Conservation (phyloP, 2,329 filamentous ascomycete genomes). For the Epicoccum nigrum region DNA sequence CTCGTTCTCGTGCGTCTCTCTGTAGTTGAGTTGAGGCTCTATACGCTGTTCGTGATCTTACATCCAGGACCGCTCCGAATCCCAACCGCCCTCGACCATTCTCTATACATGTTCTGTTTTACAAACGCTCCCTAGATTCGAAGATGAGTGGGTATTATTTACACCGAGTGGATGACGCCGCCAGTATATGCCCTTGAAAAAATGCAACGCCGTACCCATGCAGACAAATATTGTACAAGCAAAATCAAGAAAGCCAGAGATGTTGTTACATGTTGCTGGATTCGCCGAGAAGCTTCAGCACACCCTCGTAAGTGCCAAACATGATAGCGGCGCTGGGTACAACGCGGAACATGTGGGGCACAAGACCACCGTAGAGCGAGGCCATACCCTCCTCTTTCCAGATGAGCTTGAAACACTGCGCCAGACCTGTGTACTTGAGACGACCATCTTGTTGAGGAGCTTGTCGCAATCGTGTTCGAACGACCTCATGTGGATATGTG, state of each 20-base stretch:
- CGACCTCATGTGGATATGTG: constrained; percentile 92
- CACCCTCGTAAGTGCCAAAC: constrained; percentile 81
- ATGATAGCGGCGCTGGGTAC: constrained; percentile 94
- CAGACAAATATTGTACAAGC: constrained; percentile 18
- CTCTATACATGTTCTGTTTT: constrained; percentile 11
- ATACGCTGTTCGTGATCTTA: constrained; percentile 10
- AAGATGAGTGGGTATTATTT: constrained; percentile 13
- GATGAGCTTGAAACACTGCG: constrained; percentile 87
- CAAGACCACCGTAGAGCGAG: constrained; percentile 87
- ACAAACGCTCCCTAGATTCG: constrained; percentile 8
- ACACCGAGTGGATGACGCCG: constrained; percentile 16
- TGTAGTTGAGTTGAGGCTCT: constrained; percentile 7
- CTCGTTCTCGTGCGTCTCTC: constrained; percentile 1
- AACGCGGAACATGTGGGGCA: constrained; percentile 87
- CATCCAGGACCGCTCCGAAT: background rate
- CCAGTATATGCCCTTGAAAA: constrained; percentile 11
- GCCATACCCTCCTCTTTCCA: constrained; percentile 87
- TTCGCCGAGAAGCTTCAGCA: constrained; percentile 55
- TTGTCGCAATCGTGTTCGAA: constrained; percentile 82
- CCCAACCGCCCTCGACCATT: background rate
- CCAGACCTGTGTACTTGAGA: constrained; percentile 84
- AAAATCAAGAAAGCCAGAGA: background rate
- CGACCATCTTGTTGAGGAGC: constrained; percentile 74
- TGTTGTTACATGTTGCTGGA: constrained; percentile 45
- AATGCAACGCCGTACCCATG: constrained; percentile 17